These are phyloP conservation scores for Omphalotus guepiniiformis DNA, from an alignment of 768 basidiomycete species.

Conservation along the genomic window DNA sequence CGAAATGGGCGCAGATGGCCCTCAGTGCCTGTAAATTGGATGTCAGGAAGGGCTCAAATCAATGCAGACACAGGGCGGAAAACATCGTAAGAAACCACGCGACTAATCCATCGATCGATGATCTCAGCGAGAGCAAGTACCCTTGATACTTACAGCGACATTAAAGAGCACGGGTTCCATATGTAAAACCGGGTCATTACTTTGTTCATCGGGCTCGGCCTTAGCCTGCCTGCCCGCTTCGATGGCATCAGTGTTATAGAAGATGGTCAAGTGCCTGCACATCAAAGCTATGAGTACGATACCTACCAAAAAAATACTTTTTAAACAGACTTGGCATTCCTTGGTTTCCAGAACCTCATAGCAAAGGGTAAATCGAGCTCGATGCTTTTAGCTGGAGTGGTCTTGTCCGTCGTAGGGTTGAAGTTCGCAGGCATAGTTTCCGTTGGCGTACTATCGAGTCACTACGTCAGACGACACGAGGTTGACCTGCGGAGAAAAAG, in stretches of 20 bases:
- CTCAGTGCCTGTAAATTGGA: constrained; percentile 47
- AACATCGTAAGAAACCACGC: neutral
- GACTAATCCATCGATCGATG: constrained; percentile 1
- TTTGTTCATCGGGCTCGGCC: constrained; percentile 13
- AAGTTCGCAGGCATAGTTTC: constrained; percentile 24
- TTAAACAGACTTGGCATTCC: constrained; percentile 43
- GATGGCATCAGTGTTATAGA: constrained; percentile 55
- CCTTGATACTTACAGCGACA: constrained; percentile 42
- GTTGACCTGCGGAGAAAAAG: neutral
- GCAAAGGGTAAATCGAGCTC: constrained; percentile 50
- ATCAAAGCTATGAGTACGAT: neutral
- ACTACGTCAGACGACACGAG: constrained; percentile 3
- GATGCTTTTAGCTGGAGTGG: constrained; percentile 20
- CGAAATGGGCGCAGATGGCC: constrained; percentile 55
- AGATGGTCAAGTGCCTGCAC: constrained; percentile 34
- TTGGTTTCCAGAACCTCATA: constrained; percentile 57
- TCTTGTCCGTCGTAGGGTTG: constrained; percentile 10
- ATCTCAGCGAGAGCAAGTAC: neutral
- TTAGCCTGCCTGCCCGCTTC: constrained; percentile 30
- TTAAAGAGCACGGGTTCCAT: constrained; percentile 58
- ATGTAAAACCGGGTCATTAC: constrained; percentile 33
- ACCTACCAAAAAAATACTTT: neutral
- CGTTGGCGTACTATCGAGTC: constrained; percentile 39
- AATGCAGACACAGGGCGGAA: neutral
- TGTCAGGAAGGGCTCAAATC: neutral